Base-by-base conservation (phyloP, 306 rosid genomes). In the Canavalia ensiformis region DNA sequence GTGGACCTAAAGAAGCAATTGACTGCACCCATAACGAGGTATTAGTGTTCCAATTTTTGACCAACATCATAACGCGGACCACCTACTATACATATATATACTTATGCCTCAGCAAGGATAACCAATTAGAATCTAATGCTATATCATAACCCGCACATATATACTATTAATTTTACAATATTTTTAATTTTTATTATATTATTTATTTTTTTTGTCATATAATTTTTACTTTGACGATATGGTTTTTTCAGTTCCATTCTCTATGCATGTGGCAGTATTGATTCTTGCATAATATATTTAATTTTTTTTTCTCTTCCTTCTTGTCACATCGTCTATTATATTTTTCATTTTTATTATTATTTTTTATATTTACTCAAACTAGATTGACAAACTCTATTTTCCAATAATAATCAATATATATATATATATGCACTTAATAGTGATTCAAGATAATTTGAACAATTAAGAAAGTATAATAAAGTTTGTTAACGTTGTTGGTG, bases 1-100 rank as follows among this genome's bases (percentile, higher is more conserved):
- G 88, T 77, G 85, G 85, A 70, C 82, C 79, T 62, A 74, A 82
- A 76, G 86, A 78, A 86, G 69, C 83, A 79, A 55, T 76, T 89
- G 94, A 88, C 90, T 87, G 90, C 98, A 89, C 85, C 69, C 52
- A 79, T 60, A 80, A 64, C 98, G 95, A 94, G 94, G 92, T 71
- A 47, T 46, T 52, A 2, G 55, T 55, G 59, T 64, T 83, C 44
- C 2, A 79, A 82, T 82, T 76, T 90, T 88, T 89, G 88, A 89
- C 94, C 87, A 81, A 41, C 77, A 75, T 76, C 82, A 84, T 77
- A 75, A 58, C 45, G 72, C 83, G 87, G 92, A 86, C 90, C 94
- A 81, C 90, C 25, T 18, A 18, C 25, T 18, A 80, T 50, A 28
- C 46, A 18, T 54, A n/a, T 9, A 33, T 3, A 10, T 31, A 31